These are phyloP conservation scores for Lentinula detonsa DNA, from an alignment of 768 basidiomycete species.

Conservation along the genomic window DNA sequence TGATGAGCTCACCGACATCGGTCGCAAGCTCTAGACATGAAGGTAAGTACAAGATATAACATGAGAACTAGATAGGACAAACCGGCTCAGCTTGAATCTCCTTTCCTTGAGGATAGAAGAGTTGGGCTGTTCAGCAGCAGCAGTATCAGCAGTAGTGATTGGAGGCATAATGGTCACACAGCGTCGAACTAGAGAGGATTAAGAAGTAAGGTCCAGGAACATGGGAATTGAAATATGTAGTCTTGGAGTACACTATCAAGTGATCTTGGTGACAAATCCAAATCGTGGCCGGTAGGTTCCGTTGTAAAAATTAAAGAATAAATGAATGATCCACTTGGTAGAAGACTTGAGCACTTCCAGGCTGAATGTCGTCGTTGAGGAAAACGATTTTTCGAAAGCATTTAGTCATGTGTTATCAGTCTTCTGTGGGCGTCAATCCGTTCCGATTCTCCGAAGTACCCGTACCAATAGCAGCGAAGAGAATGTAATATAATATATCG, in stretches of 20 bases:
- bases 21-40: slow-evolving; percentile 70
- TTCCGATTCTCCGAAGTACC: not conserved
- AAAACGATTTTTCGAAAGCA: not conserved
- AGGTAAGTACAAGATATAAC: not conserved
- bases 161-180: slow-evolving; percentile 38
- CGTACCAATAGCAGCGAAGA: not conserved
- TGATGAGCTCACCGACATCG: slow-evolving; percentile 68
- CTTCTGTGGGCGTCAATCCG: not conserved
- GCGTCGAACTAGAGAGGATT: not conserved
- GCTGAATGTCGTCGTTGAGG: not conserved
- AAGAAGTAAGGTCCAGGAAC: slow-evolving; percentile 16
- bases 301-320: not conserved
- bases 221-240: slow-evolving; percentile 7
- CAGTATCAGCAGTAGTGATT: slow-evolving; percentile 30
- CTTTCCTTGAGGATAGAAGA: slow-evolving; percentile 64
- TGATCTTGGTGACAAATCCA: slow-evolving; percentile 2
- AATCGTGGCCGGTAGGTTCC: not conserved
- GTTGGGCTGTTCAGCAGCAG: not conserved
- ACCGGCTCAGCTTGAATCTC: slow-evolving; percentile 87
- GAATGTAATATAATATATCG: not conserved
- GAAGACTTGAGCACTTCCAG: not conserved
- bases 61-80: slow-evolving; percentile 13
- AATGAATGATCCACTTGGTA: not conserved
- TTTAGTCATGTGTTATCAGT: not conserved
- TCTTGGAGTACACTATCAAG: not conserved